Base-by-base conservation (phyloP, 2,329 filamentous ascomycete species). In the Didymellaceae sp. region DNA sequence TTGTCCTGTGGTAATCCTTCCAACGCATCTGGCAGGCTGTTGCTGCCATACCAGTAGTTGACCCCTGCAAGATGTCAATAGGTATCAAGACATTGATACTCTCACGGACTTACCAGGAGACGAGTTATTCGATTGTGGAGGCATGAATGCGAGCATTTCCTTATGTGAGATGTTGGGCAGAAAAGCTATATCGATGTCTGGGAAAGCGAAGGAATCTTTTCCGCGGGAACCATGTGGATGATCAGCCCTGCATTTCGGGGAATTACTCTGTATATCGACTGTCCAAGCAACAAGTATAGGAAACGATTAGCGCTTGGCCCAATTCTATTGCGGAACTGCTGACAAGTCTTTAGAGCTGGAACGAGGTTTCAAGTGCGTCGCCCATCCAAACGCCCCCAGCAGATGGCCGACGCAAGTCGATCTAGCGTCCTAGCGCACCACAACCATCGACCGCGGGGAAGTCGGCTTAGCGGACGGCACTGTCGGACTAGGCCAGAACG, bases 81-180 rank as follows among this genome's bases (percentile, higher is more conserved):
- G 24, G 20, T 37, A 28, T 40, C 18, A 41, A 37, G 16, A 37
- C 30, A 26, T n/a, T 46, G 17, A 20, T 20, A 16, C 35, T 48
- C 39, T 13, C 33, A 45, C 46, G 43, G 44, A 38, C 58, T 55
- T 59, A 72, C 69, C 65, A 52, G 67, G 65, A 52, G 67, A 66
- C 40, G 67, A 65, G 48, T 69, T 67, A 54, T 63, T 58, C 32
- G 66, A 59, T 59, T 67, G 66, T 55, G 67, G 57, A 68, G 67
- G 64, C 69, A 71, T 72, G 66, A 68, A 59, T 62, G 66, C 68
- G 50, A 71, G 61, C 69, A 72, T 72, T 52, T 66, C 65, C 67
- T 55, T 58, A 51, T 34, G 55, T 38, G 50, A 54, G 47, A 39
- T 20, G 55, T 53, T 58, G 55, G 55, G 52, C 44, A 50, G 55